Evolutionary conservation across 768 basidiomycete species (phyloP).

Genomic region (Mycena metata): DNA sequence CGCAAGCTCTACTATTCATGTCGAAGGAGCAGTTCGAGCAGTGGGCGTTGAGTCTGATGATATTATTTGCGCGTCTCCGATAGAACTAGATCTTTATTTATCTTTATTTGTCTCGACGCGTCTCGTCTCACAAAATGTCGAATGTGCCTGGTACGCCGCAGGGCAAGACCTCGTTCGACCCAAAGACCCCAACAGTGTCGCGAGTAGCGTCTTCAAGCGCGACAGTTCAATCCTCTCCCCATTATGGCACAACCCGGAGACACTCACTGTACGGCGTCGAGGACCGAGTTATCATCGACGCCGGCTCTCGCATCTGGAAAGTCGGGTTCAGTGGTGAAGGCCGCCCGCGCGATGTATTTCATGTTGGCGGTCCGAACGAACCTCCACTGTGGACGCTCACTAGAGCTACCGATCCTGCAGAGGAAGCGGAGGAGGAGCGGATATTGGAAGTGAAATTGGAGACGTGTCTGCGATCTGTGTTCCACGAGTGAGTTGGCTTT

Average conservation of each 20-base stretch:
- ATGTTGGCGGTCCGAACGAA: constrained; percentile 59
- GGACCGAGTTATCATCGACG: constrained; percentile 94
- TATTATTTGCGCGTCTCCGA: constrained; percentile 60
- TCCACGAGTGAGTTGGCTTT: constrained; percentile 77
- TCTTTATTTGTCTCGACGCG: constrained; percentile 6
- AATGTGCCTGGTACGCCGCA: constrained; percentile 57
- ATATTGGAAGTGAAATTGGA: constrained; percentile 80
- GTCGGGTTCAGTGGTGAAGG: constrained; percentile 98
- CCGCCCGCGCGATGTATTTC: constrained; percentile 89
- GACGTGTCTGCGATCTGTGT: constrained; percentile 79
- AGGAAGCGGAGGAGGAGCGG: constrained; percentile 80
- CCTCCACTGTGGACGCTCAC: constrained; percentile 72
- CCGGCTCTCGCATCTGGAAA: constrained; percentile 95
- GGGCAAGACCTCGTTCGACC: constrained; percentile 50
- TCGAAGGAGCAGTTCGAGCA: constrained; percentile 98
- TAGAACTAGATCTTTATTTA: constrained; percentile 27
- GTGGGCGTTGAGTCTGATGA: constrained; percentile 83
- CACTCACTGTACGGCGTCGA: constrained; percentile 98
- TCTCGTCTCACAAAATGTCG: constrained; percentile 43
- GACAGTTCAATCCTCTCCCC: constrained; percentile 78
- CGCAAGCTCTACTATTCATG: constrained; percentile 96
- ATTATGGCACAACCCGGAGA: constrained; percentile 86
- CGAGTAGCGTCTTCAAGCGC: constrained; percentile 61
- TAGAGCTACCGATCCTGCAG: constrained; percentile 64
- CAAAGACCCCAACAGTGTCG: constrained; percentile 70